phyloP scores from a whole-genome alignment of 2,329 filamentous ascomycete genomes.

The Fusarium papillatum region DNA sequence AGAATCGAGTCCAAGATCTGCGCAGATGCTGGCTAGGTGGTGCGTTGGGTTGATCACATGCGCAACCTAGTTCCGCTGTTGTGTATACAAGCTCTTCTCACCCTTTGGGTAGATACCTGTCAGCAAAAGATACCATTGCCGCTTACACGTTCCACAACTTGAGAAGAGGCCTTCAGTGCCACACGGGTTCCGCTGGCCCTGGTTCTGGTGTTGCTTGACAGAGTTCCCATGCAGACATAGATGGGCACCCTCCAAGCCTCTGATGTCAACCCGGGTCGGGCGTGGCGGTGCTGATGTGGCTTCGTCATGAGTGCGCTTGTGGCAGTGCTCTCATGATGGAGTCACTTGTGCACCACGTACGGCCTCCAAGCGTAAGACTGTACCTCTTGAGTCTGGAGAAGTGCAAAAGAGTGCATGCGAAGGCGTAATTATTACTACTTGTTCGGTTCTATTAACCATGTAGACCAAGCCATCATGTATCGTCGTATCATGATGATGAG shows the following conservation, averaged over 20 bases:
- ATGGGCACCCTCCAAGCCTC: not conserved
- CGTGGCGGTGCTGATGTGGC: constrained; percentile 37
- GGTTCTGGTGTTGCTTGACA: not conserved
- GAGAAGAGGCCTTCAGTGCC: not conserved
- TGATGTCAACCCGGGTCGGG: constrained; percentile 5
- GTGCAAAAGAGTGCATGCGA: not conserved
- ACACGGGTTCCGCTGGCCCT: not conserved
- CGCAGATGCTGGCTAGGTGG: not conserved
- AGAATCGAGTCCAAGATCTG: constrained; percentile 11
- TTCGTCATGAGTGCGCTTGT: constrained; percentile 5
- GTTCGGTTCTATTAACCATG: not conserved
- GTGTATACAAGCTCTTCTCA: not conserved
- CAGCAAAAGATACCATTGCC: not conserved
- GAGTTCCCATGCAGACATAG: not conserved
- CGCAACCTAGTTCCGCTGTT: not conserved
- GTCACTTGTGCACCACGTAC: not conserved
- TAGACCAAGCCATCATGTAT: not conserved
- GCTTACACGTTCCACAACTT: not conserved
- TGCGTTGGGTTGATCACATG: constrained; percentile 22
- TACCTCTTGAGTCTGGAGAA: not conserved
- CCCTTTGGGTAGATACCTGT: not conserved
- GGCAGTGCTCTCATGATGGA: constrained; percentile 21
- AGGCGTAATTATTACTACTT: not conserved
- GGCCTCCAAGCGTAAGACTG: constrained; percentile 7
- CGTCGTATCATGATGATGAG: not conserved